Base-by-base conservation (phyloP, 495 filamentous ascomycete species). In the Podospora comata region DNA sequence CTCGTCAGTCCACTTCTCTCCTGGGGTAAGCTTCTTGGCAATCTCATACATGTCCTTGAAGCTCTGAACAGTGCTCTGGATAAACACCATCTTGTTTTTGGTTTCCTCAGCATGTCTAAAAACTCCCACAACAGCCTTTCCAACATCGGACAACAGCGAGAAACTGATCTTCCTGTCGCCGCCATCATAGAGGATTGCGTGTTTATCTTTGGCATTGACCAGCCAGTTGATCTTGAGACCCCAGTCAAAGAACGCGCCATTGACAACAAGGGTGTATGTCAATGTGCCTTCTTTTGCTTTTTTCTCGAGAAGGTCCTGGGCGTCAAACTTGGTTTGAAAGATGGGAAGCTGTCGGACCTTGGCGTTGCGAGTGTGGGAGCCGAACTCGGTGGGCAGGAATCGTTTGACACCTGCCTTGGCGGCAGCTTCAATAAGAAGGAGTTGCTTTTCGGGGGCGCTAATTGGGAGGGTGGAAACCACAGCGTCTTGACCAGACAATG, bases 341-440 rank as follows among this genome's bases (percentile, higher is more conserved):
- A 77, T 61, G 75, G 82, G 60, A 75, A 79, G 69, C 70, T 76
- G 74, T 60, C 56, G 76, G 20, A 68, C 72, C 34, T 73, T 67
- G 18, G 73, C 62, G 54, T 76, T 71, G 34, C 60, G 71, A 5
- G 71, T 70, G 30, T 84, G 75, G 4, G 68, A 53, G 3, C 88
- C 88, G 65, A 85, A 91, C 66, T 89, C 86, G 13, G 84, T 86
- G 0, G 88, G 89, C 57, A 62, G 7, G 16, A 62, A 62, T 6
- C 30, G 23, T 18, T 62, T 28, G 4, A 62, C 30, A 5, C 26
- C 90, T 74, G 75, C 88, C 85, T 20, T 85, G 80, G 83, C 76
- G 18, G 87, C 81, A 5, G 88, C 89, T 48, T 90, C 84, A 32
- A 91, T 80, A 20, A 89, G 75, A 5, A 75, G 72, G 1, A 76